A percentile compares a stretch with the other conserved stretches of the same genome.
phyloP scores from a whole-genome alignment of 345 rosid species.

The Eucalyptus shirleyi region DNA sequence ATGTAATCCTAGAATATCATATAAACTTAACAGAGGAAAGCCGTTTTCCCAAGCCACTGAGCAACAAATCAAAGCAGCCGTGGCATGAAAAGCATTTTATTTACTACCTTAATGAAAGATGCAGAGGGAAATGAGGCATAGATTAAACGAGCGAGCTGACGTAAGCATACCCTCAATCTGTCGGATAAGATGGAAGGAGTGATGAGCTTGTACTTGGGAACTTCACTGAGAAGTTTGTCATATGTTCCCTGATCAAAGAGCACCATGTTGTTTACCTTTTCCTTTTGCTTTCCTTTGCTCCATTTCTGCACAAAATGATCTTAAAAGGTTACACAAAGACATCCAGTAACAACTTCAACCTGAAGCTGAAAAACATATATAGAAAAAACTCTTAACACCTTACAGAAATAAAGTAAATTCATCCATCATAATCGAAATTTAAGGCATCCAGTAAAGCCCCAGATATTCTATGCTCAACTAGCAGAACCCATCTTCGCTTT shows the following conservation, averaged over 20 bases:
- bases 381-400: background rate
- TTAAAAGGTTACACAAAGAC: background rate
- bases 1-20: background rate
- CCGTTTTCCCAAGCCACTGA: background rate
- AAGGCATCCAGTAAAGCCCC: background rate
- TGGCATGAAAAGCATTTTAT: background rate
- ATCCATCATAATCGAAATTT: background rate
- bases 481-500: background rate
- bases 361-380: background rate
- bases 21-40: background rate
- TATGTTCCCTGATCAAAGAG: constrained; percentile 39
- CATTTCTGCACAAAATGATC: constrained; percentile 22
- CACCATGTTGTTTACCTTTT: constrained; percentile 49
- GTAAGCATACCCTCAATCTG: constrained; percentile 26
- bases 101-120: background rate
- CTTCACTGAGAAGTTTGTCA: constrained; percentile 34
- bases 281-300: constrained; percentile 61
- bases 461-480: background rate
- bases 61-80: background rate
- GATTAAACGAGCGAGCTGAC: background rate
- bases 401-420: background rate
- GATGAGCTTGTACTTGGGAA: constrained; percentile 41
- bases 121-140: background rate
- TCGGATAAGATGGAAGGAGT: constrained; percentile 46
- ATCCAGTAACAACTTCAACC: background rate